A percentile compares a stretch with the other conserved stretches of the same genome.
These are phyloP conservation scores for Wickerhamomyces sp. DNA, from an alignment of 1,139 yeast species.

Conservation along the genomic window DNA sequence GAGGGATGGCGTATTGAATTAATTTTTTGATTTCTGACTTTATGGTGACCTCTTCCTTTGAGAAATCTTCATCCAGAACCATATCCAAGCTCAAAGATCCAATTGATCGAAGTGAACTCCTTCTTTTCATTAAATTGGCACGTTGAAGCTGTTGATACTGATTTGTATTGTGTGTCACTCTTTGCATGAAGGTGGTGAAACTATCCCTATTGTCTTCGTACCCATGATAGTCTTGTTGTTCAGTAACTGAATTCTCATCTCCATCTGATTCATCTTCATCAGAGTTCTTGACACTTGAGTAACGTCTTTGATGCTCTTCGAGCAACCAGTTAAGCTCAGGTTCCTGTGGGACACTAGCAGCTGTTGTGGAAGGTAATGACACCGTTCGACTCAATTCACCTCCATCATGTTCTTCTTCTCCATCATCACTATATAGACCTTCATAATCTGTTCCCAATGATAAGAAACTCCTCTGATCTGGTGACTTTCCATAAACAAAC, in stretches of 20 bases:
- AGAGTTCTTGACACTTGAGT: conserved; percentile 31
- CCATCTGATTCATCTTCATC: conserved; percentile 17
- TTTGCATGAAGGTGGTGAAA: conserved; percentile 23
- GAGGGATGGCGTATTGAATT: conserved; percentile 54
- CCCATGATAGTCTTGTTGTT: conserved; percentile 29
- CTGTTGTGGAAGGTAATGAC: conserved; percentile 62
- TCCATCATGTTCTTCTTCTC: conserved; percentile 40
- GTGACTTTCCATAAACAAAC: conserved; percentile 49
- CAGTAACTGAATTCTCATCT: conserved; percentile 10
- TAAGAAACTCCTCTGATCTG: conserved; percentile 62
- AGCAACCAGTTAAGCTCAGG: conserved; percentile 58
- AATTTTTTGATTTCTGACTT: conserved; percentile 44
- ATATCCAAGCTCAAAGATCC: conserved; percentile 17
- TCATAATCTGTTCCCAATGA: conserved; percentile 37
- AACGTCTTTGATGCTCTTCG: conserved; percentile 63
- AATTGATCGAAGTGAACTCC: conserved; percentile 29
- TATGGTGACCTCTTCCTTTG: conserved; percentile 41
- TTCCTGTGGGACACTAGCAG: conserved; percentile 41
- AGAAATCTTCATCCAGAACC: conserved; percentile 35
- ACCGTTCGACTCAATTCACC: conserved; percentile 37
- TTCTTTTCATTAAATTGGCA: conserved; percentile 22
- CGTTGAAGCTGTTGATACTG: conserved; percentile 14
- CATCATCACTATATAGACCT: conserved; percentile 36
- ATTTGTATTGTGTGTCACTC: conserved; percentile 23
- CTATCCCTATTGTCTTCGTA: conserved; percentile 33